Evolutionary conservation across 208 protist genomes (phyloP), one percentile per base, ranked within the genome.

Genomic region (Trypanosoma avium): DNA sequence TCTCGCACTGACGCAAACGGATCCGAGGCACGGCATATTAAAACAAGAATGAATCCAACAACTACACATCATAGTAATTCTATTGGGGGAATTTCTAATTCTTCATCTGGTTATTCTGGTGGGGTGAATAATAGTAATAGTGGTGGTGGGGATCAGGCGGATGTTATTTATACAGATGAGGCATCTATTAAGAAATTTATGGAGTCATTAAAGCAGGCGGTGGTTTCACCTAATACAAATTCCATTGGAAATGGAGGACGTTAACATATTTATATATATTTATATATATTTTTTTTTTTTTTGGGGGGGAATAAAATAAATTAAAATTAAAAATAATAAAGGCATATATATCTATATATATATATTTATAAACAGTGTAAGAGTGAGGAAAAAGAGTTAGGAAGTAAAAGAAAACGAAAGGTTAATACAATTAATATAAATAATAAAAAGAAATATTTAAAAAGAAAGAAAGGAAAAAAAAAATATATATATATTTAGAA

Each of bases 101-200:
- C 38, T 48, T 47, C 64, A 65, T 54, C 52, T 2, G 67, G 60
- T 30, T 29, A 38, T 2, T 61, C 55, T 56, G 73, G 71, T 3
- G 24, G n/a, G 19, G 17, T 13, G 15, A 36, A 64, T 68, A 19
- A 6, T 4, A n/a, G 24, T 19, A 22, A 21, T 15, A 15, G 58
- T 27, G 72, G 49, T 8, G 48, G 46, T 36, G 67, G 60, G 1
- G 74, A 75, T 24, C 63, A 67, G 33, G 61, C 83, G 8, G 82
- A 89, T 42, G 63, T 92, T 22, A 92, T 95, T 52, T 90, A 95
- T 72, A 95, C 89, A 1, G 89, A 95, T 45, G 83, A 90, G 33
- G 79, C 82, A 3, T 88, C 78, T 13, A 91, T 92, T 46, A 32
- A 75, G 35, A 81, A 82, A 45, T 95, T 95, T 61, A 90, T 95